A percentile compares a stretch with the other conserved stretches of the same genome.
Conservation (phyloP, 2,329 filamentous ascomycete species). For the Pestalotiopsis sp. region DNA sequence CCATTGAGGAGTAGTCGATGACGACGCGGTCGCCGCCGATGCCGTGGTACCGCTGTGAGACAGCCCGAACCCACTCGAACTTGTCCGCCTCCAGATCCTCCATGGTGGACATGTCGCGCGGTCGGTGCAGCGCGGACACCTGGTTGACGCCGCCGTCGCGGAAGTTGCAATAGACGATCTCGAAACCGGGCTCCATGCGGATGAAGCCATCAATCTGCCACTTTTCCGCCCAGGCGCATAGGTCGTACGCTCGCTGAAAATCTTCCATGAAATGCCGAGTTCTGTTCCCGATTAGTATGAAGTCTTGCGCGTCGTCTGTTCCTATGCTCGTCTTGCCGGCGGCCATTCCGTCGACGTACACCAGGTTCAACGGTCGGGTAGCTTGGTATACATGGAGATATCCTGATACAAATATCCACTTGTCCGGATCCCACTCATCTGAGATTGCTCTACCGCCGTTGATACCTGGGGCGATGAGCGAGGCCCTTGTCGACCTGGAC, state of each 20-base stretch:
- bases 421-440: neutral
- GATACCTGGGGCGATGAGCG: neutral
- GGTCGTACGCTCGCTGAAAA: slow-evolving; percentile 46
- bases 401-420: slow-evolving; percentile 37
- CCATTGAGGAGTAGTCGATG: slow-evolving; percentile 51
- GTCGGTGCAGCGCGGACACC: neutral
- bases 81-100: neutral
- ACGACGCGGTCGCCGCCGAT: slow-evolving; percentile 40
- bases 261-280: slow-evolving; percentile 40
- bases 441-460: neutral
- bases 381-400: slow-evolving; percentile 69
- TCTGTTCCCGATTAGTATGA: slow-evolving; percentile 50
- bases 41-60: slow-evolving; percentile 45
- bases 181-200: slow-evolving; percentile 70
- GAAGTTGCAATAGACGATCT: slow-evolving; percentile 70
- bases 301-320: slow-evolving; percentile 68
- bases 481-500: neutral
- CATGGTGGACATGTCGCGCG: neutral
- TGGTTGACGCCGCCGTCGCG: slow-evolving; percentile 36
- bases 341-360: slow-evolving; percentile 71
- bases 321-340: slow-evolving; percentile 66
- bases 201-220: slow-evolving; percentile 43
- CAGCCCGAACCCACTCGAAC: slow-evolving; percentile 42
- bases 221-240: slow-evolving; percentile 54
- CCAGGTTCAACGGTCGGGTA: slow-evolving; percentile 50